These are phyloP conservation scores for Alectoria sarmentosa DNA, from an alignment of 495 filamentous ascomycete species.

Conservation along the genomic window DNA sequence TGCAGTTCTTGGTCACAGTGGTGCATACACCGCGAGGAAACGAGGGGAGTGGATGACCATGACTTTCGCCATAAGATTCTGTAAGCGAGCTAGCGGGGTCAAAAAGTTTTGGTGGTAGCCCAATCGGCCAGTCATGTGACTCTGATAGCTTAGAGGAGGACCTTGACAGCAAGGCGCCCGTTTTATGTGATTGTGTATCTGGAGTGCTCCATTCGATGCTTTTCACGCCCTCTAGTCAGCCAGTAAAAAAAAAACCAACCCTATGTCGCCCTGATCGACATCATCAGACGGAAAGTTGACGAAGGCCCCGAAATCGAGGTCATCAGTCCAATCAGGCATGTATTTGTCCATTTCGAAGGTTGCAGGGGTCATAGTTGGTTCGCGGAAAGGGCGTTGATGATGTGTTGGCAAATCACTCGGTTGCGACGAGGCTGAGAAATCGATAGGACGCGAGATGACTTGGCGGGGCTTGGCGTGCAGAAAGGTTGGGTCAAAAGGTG, in stretches of 20 bases:
- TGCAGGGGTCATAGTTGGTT: not conserved
- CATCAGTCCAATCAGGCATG: not conserved
- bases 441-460: not conserved
- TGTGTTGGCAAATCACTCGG: not conserved
- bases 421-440: conserved; percentile 1
- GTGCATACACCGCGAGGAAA: no score
- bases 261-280: not conserved
- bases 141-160: no score
- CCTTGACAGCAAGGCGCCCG: no score
- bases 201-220: no score
- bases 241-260: not conserved
- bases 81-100: no score
- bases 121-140: no score
- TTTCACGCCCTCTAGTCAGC: not conserved
- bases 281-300: not conserved
- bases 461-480: not conserved
- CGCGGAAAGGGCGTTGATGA: not conserved
- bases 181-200: no score
- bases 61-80: no score
- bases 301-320: not conserved
- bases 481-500: not conserved
- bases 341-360: not conserved
- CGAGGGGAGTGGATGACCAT: no score
- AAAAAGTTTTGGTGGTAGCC: no score
- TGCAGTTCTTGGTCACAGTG: no score